Base-by-base conservation (phyloP, 768 basidiomycete species). In the Neoboletus magnificus region DNA sequence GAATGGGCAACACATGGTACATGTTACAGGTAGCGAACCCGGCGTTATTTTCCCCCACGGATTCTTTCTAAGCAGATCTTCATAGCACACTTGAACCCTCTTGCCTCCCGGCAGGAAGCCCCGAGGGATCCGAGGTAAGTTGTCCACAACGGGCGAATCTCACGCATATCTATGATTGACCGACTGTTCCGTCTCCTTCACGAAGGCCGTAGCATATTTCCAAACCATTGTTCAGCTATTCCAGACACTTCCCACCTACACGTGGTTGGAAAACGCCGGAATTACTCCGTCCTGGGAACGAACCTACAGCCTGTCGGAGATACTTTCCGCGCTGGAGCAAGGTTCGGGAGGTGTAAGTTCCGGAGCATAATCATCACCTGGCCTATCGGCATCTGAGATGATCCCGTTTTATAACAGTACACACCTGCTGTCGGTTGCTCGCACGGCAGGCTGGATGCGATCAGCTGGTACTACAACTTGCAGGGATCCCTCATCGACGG, bases 1-100 rank as follows among this genome's bases (percentile, higher is more conserved):
- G 87, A 89, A 66, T 89, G 87, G 87, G 58, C 72, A 9, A 82
- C 77, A 4, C 87, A 89, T 58, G 87, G 87, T 22, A 89, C 79
- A 35, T 79, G 76, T 59, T 74, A 65, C 47, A 70, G 69, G 68
- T 68, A 56, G 23, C 4, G 12, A 44, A 23, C 22, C 4, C 32
- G n/a, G 1, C 6, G 3, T 10, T 0, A 22, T 23, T 18, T 20
- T 48, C 49, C 16, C 16, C 15, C 9, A 32, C 23, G 3, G 8
- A 46, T 6, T 15, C 15, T 6, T 18, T 25, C 33, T 45, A 29
- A 63, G 5, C 39, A 43, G 25, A 25, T 36, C 18, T 37, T 51
- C 5, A 58, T 52, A 86, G 85, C 65, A 89, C 87, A 3, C 76
- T 89, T 5, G 51, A 77, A 50, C 69, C 79, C 6, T 69, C 71